Percentiles rank a stretch among this genome's conserved stretches.
phyloP scores from a whole-genome alignment of 106 monocot genomes.

The Amphibolis antarctica region DNA sequence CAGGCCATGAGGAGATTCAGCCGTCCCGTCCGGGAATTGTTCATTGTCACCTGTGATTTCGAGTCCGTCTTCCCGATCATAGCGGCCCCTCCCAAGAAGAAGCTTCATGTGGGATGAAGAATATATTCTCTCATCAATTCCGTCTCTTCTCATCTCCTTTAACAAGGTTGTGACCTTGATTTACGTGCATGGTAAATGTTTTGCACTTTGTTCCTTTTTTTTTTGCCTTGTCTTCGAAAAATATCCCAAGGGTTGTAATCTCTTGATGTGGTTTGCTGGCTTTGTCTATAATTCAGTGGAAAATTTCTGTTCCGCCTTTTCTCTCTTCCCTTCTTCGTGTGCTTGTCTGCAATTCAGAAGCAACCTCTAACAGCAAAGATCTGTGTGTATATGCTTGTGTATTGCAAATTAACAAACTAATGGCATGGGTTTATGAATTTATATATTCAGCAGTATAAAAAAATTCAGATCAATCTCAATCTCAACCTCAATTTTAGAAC shows the following conservation, averaged over 20 bases:
- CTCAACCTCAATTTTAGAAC: too few relatives aligned
- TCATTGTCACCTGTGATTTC: slow-evolving; percentile 17
- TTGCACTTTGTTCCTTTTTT: background rate
- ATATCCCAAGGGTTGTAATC: background rate
- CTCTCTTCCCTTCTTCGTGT: background rate
- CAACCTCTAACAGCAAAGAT: too few relatives aligned
- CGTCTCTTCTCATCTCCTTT: background rate
- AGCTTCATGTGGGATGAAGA: background rate
- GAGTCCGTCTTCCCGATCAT: background rate
- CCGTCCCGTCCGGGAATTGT: background rate
- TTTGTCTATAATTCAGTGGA: background rate
- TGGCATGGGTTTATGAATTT: too few relatives aligned
- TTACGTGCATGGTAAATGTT: background rate
- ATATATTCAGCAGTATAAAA: too few relatives aligned
- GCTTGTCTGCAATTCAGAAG: too few relatives aligned
- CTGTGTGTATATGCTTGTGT: too few relatives aligned
- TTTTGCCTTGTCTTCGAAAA: background rate
- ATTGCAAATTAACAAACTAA: too few relatives aligned
- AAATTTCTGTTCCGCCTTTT: background rate
- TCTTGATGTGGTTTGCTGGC: background rate
- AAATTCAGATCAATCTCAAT: too few relatives aligned
- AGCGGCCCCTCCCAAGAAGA: background rate
- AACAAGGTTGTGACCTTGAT: background rate
- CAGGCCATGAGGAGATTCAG: slow-evolving; percentile 9
- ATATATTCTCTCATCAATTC: background rate